A percentile compares a stretch with the other conserved stretches of the same genome.
phyloP scores from a whole-genome alignment of 2,329 filamentous ascomycete genomes.

The Endocalyx cinctus region DNA sequence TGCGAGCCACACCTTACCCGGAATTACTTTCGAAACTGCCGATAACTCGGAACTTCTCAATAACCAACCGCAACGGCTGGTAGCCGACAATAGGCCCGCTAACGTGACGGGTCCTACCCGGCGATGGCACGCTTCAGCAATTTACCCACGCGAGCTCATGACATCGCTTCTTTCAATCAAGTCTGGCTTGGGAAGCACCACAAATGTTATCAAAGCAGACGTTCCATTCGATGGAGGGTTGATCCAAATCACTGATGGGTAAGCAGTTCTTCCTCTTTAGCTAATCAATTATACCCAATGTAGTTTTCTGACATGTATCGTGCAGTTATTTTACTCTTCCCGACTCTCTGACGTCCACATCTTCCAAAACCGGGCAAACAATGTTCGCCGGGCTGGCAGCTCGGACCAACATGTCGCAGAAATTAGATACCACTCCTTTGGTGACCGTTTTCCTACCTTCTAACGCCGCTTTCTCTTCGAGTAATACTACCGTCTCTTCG shows the following conservation, averaged over 20 bases:
- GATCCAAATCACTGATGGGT: slow-evolving; percentile 21
- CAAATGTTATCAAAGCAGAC: slow-evolving; percentile 20
- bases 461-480: slow-evolving; percentile 13
- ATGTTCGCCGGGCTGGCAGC: slow-evolving; percentile 10
- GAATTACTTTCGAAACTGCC: slow-evolving; percentile 8
- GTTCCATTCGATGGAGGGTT: slow-evolving; percentile 19
- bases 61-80: slow-evolving; percentile 5
- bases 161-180: slow-evolving; percentile 10
- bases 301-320: slow-evolving; percentile 1
- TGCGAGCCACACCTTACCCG: too few species aligned
- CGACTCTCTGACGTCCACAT: slow-evolving; percentile 10
- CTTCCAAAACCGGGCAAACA: slow-evolving; percentile 10
- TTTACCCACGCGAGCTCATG: slow-evolving; percentile 1
- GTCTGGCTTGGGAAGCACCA: slow-evolving; percentile 19
- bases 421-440: slow-evolving; percentile 10
- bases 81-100: slow-evolving; percentile 6
- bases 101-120: slow-evolving; percentile 10
- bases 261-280: slow-evolving; percentile 7
- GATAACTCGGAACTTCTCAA: slow-evolving; percentile 4
- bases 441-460: slow-evolving; percentile 18
- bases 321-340: slow-evolving; percentile 15
- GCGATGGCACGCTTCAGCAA: slow-evolving; percentile 4
- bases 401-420: slow-evolving; percentile 9
- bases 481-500: slow-evolving; percentile 5
- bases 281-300: neutral